Evolutionary conservation across 2,329 filamentous ascomycete species (phyloP).

Genomic region (Aspergillus sp.): DNA sequence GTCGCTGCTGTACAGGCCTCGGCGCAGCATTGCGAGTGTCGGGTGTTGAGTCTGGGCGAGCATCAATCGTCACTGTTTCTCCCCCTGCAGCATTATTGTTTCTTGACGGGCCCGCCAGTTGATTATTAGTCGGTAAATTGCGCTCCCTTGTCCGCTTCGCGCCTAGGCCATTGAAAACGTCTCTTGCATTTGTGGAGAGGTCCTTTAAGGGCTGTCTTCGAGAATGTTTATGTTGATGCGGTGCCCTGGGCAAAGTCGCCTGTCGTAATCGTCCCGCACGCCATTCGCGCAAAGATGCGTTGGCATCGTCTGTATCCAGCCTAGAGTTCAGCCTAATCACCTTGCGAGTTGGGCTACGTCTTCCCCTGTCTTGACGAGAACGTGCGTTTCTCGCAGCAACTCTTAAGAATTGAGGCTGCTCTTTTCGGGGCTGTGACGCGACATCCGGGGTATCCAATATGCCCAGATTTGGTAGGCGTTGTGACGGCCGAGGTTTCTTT

Average conservation of each 20-base stretch:
- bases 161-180: neutral
- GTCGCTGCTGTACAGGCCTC: constrained; percentile 16
- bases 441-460: constrained; percentile 53
- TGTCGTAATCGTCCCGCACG: constrained; percentile 44
- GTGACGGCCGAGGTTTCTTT: constrained; percentile 21
- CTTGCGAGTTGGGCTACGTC: constrained; percentile 54
- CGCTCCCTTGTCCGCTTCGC: constrained; percentile 2
- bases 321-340: constrained; percentile 52
- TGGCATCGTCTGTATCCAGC: constrained; percentile 57
- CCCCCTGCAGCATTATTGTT: constrained; percentile 8
- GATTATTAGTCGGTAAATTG: neutral
- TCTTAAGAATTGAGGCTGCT: constrained; percentile 55
- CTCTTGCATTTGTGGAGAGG: constrained; percentile 20
- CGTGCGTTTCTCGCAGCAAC: constrained; percentile 56
- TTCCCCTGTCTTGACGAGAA: constrained; percentile 47
- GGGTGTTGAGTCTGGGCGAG: neutral
- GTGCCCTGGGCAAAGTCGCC: constrained; percentile 19
- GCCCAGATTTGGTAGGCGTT: constrained; percentile 38
- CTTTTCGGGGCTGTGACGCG: constrained; percentile 21
- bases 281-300: constrained; percentile 52
- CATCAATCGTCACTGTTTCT: neutral
- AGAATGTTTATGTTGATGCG: constrained; percentile 14
- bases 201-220: constrained; percentile 24
- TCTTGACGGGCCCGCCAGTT: neutral
- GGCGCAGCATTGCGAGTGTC: neutral